phyloP scores from a whole-genome alignment of 2,329 filamentous ascomycete species.

The Westerdykella sp. region DNA sequence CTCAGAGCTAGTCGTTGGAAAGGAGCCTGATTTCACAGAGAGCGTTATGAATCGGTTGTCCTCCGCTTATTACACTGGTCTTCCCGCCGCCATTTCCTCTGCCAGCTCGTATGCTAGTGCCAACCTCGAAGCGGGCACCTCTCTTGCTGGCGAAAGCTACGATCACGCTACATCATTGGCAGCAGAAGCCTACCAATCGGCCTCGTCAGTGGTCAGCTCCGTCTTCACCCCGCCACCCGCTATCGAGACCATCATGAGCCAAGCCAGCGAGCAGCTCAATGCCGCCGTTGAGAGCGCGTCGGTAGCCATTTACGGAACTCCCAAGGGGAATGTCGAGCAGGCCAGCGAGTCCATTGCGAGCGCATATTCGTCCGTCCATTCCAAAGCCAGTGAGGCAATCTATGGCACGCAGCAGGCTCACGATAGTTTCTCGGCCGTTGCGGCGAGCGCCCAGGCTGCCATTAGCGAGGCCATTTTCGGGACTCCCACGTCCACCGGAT shows the following conservation, averaged over 20 bases:
- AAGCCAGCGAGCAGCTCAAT: slow-evolving; percentile 52
- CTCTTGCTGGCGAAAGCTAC: slow-evolving; percentile 44
- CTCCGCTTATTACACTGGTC: slow-evolving; percentile 64
- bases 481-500: slow-evolving; percentile 43
- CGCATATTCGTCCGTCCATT: slow-evolving; percentile 47
- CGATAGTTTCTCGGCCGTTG: slow-evolving; percentile 49
- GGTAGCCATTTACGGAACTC: slow-evolving; percentile 52
- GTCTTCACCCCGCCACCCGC: slow-evolving; percentile 53
- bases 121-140: slow-evolving; percentile 40
- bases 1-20: slow-evolving; percentile 68
- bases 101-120: slow-evolving; percentile 50
- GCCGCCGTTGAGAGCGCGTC: slow-evolving; percentile 55
- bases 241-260: slow-evolving; percentile 52
- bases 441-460: slow-evolving; percentile 49
- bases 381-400: slow-evolving; percentile 48
- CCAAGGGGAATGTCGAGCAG: slow-evolving; percentile 49
- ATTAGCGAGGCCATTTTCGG: slow-evolving; percentile 55
- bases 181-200: slow-evolving; percentile 44
- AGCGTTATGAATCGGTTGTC: slow-evolving; percentile 68
- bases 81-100: slow-evolving; percentile 50
- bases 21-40: slow-evolving; percentile 75
- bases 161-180: slow-evolving; percentile 48
- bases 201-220: slow-evolving; percentile 42
- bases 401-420: slow-evolving; percentile 52
- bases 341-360: slow-evolving; percentile 50